Base-by-base conservation (phyloP, 225 moss, liverwort and hornwort genomes). In the Sphagnum tenellum region DNA sequence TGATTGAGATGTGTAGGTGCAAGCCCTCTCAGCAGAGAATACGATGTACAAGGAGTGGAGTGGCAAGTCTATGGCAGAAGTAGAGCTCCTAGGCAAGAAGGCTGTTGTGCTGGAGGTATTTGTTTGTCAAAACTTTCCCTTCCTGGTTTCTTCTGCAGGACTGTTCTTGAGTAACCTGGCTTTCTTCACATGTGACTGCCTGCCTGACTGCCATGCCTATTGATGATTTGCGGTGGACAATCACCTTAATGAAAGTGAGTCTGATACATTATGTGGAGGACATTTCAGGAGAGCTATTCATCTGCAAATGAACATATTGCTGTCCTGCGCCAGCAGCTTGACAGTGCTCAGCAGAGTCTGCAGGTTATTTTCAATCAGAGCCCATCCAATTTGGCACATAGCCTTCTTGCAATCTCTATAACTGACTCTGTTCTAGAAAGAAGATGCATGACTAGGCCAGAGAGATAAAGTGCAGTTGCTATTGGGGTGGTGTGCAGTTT, bases 1-100 rank as follows among this genome's bases (percentile, higher is more conserved):
- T 29, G 29, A 29, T 29, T 29, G 29, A 29, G 29, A 29, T 29
- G 29, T 29, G 67, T 67, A 85, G 84, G 67, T 90, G 49, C 81
- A 81, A 70, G 54, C 74, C 5, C 82, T 96, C 3, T 63, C 72
- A 5, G 60, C 86, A 29, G 96, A 96, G 66, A 96, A 96, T 59
- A 74, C 83, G 49, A 79, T 80, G 72, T 96, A 90, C 50, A 96
- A 90, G 72, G 96, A 96, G 64, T 92, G 92, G 59, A 92, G 92
- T 48, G 96, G 96, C 9, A 92, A 92, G 62, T 92, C 96, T 49
- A 90, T 85, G 53, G 90, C 87, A 12, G 96, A 96, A 67, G 71
- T 92, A 4, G 88, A 90, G 71, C 71, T 84, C 60, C 74, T 92
- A 47, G 88, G 87, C 63, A 90, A 61, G 76, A 96, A 96, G 71